These are phyloP conservation scores for Daldinia childiae DNA, from an alignment of 495 filamentous ascomycete genomes.

Conservation along the genomic window DNA sequence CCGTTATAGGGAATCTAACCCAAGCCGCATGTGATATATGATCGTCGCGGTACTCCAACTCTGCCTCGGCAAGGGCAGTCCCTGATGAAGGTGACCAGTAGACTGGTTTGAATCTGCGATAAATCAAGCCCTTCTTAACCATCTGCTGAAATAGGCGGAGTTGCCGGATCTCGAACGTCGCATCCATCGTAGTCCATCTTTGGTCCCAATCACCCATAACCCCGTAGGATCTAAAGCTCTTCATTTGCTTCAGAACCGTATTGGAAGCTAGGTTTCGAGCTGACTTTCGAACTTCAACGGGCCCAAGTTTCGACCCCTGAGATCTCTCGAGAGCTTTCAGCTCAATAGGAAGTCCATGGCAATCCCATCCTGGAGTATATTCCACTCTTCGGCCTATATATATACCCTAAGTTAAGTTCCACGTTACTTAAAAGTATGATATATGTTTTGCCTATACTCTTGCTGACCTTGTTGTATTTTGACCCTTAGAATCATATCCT, in stretches of 20 bases:
- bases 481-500: constrained; percentile 88
- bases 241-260: constrained; percentile 83
- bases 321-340: constrained; percentile 83
- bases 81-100: constrained; percentile 95
- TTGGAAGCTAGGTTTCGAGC: constrained; percentile 77
- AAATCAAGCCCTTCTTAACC: constrained; percentile 85
- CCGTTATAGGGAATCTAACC: constrained; percentile 76
- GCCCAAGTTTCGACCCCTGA: constrained; percentile 47
- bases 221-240: constrained; percentile 80
- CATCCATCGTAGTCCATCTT: constrained; percentile 92
- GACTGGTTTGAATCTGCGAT: constrained; percentile 88
- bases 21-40: constrained; percentile 84
- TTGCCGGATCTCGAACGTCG: constrained; percentile 84
- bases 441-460: neutral
- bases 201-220: constrained; percentile 97
- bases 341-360: constrained; percentile 97
- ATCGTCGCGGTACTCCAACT: constrained; percentile 91
- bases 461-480: constrained; percentile 75
- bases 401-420: constrained; percentile 14
- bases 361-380: constrained; percentile 98
- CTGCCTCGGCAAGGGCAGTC: constrained; percentile 93
- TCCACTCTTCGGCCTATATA: constrained; percentile 67
- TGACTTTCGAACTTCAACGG: constrained; percentile 67
- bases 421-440: constrained; percentile 4
- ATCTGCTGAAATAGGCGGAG: constrained; percentile 85